Evolutionary conservation across 768 basidiomycete genomes (phyloP).

Genomic region (Agaricus subrufescens): DNA sequence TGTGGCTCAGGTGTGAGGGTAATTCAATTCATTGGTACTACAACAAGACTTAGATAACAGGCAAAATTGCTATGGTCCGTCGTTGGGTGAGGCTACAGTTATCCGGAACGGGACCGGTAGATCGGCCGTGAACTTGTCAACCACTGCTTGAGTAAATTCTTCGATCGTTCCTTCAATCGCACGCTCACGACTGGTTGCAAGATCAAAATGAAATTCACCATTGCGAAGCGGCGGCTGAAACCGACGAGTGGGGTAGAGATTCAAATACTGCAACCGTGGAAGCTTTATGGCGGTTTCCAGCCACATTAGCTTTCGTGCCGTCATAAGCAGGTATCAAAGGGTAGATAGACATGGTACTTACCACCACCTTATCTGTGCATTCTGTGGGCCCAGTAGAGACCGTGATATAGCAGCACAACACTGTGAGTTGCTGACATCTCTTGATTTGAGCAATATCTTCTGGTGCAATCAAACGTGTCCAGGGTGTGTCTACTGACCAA

Average conservation of each 20-base stretch:
- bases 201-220: too few species aligned
- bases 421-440: not conserved
- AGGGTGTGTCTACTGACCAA: not conserved
- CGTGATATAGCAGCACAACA: not conserved
- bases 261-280: not conserved
- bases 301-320: not conserved
- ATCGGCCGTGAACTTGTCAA: too few species aligned
- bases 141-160: too few species aligned
- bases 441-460: not conserved
- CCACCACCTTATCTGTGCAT: not conserved
- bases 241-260: not conserved
- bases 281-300: not conserved
- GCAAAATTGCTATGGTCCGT: too few species aligned
- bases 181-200: too few species aligned
- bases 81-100: too few species aligned
- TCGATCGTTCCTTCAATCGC: too few species aligned
- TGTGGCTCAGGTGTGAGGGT: too few species aligned
- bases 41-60: too few species aligned
- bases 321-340: not conserved
- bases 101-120: too few species aligned
- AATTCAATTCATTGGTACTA: too few species aligned
- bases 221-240: not conserved
- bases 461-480: not conserved
- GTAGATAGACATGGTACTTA: not conserved
- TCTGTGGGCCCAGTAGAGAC: not conserved